Conservation (phyloP, 208 protist species). For the Leishmania major region DNA sequence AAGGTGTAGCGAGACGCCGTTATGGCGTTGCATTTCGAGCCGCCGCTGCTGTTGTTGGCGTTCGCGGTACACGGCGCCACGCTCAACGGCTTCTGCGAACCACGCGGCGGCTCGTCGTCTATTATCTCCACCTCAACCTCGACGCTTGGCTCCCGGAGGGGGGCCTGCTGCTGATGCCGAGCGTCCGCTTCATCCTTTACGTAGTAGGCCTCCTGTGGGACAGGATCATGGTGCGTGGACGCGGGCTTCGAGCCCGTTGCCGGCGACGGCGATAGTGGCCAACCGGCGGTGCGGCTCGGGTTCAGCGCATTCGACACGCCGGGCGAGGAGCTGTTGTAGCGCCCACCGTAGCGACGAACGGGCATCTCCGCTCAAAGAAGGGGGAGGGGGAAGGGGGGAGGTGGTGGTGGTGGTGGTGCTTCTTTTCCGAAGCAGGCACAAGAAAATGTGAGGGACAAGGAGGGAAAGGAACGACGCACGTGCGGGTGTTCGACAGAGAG, state of each 20-base stretch:
- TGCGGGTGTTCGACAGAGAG: background rate
- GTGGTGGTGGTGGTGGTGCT: too few species aligned
- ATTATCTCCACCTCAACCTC: slow-evolving; percentile 28
- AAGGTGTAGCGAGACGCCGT: slow-evolving; percentile 37
- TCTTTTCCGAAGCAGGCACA: too few species aligned
- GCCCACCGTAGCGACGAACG: slow-evolving; percentile 29
- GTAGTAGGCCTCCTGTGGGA: background rate
- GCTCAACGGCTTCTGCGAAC: background rate
- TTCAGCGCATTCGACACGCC: slow-evolving; percentile 14
- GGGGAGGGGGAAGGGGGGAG: background rate
- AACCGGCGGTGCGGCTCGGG: background rate
- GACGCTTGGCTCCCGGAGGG: slow-evolving; percentile 14
- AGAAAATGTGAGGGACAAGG: background rate
- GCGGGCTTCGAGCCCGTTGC: background rate
- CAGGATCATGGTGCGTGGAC: slow-evolving; percentile 12
- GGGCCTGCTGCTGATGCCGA: background rate
- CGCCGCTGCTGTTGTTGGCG: slow-evolving; percentile 2
- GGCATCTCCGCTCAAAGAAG: slow-evolving; percentile 10
- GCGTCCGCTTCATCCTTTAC: background rate
- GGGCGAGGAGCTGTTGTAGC: slow-evolving; percentile 33
- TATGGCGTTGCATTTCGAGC: slow-evolving; percentile 4
- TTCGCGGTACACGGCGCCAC: background rate
- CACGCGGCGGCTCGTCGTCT: background rate
- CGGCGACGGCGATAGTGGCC: background rate
- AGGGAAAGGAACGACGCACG: background rate